These are phyloP conservation scores for Carex scoparia DNA, from an alignment of 176 grass and related monocot species.

Conservation along the genomic window DNA sequence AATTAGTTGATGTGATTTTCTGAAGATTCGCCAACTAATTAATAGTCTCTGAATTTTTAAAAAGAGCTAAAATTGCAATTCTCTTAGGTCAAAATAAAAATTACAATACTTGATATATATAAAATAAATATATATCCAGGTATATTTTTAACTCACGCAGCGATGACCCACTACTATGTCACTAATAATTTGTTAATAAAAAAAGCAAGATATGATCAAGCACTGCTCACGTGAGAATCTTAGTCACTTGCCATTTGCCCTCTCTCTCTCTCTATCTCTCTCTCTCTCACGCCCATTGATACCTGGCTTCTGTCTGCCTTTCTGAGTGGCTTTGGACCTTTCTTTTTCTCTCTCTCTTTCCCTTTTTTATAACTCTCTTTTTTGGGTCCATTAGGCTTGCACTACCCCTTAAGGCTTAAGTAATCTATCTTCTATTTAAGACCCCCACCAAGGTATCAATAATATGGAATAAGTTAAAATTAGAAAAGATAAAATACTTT, in stretches of 20 bases:
- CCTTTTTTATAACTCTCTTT: background rate
- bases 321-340: constrained; percentile 40
- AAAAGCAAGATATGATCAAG: constrained; percentile 27
- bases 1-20: too few relatives aligned
- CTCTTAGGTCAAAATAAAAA: background rate
- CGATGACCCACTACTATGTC: constrained; percentile 3
- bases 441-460: constrained; percentile 18
- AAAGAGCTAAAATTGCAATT: background rate
- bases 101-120: background rate
- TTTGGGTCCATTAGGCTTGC: constrained; percentile 12
- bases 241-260: constrained; percentile 56
- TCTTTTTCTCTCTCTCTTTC: background rate
- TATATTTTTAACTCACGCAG: background rate
- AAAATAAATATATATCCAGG: background rate
- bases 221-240: constrained; percentile 48
- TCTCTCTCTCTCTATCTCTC: background rate
- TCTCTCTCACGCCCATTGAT: background rate
- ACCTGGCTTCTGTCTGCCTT: constrained; percentile 36
- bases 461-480: background rate
- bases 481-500: background rate
- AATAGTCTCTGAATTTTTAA: background rate
- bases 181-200: constrained; percentile 13
- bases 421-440: constrained; percentile 3
- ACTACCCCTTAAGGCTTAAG: background rate
- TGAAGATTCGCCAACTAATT: background rate